Evolutionary conservation across 108 stramenopile species (phyloP).

Genomic region (Licmophora abbreviata): DNA sequence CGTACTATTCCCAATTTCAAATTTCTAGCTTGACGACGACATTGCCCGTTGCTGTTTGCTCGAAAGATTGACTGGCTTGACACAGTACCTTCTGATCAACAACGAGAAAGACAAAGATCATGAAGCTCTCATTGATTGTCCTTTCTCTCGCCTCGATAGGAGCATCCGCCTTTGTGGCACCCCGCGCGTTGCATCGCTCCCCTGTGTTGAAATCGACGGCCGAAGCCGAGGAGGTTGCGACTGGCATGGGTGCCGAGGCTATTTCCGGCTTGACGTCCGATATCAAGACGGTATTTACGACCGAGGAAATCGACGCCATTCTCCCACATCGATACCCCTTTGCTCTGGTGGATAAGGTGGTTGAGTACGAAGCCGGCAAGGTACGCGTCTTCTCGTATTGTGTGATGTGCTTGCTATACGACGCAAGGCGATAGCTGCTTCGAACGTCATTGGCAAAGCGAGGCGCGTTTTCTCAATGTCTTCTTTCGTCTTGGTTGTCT

Average conservation of each 20-base stretch:
- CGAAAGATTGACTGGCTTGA: neutral
- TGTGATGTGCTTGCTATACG: neutral
- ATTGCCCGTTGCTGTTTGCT: neutral
- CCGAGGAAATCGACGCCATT: slow-evolving; percentile 86
- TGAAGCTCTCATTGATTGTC: slow-evolving; percentile 49
- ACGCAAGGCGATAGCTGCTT: no score
- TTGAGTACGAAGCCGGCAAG: slow-evolving; percentile 90
- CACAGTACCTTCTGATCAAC: neutral
- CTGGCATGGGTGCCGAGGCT: slow-evolving; percentile 30
- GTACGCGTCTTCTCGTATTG: slow-evolving; percentile 1
- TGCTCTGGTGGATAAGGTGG: slow-evolving; percentile 83
- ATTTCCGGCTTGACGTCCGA: slow-evolving; percentile 63
- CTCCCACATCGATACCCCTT: slow-evolving; percentile 94
- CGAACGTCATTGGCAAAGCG: no score
- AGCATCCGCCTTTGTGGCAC: slow-evolving; percentile 38
- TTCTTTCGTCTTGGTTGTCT: no score
- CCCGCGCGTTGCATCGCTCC: neutral
- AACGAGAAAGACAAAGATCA: slow-evolving; percentile 8
- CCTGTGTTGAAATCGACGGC: neutral
- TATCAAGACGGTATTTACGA: slow-evolving; percentile 67
- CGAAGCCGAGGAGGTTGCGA: neutral
- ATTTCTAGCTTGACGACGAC: neutral
- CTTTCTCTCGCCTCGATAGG: slow-evolving; percentile 26
- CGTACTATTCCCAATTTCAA: neutral
- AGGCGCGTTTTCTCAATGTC: no score